Evolutionary conservation across 768 basidiomycete genomes (phyloP).

Genomic region (Agaricus sinodeliciosus): DNA sequence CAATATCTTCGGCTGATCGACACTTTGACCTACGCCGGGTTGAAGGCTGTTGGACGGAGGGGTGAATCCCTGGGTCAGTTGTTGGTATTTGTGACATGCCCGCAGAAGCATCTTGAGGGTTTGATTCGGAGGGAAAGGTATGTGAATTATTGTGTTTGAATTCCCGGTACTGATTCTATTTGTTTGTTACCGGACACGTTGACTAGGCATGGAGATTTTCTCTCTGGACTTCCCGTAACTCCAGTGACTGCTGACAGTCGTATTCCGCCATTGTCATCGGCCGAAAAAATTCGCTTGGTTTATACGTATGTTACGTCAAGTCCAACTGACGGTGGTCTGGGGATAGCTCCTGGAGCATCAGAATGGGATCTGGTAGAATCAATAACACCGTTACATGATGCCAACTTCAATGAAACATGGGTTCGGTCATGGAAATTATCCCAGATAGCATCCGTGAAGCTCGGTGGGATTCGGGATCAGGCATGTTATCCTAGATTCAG

Average conservation of each 20-base stretch:
- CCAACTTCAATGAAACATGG: slow-evolving; percentile 75
- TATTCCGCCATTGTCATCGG: slow-evolving; percentile 47
- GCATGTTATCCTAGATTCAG: slow-evolving; percentile 22
- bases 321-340: slow-evolving; percentile 74
- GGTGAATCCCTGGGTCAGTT: slow-evolving; percentile 75
- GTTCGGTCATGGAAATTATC: slow-evolving; percentile 66
- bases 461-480: slow-evolving; percentile 69
- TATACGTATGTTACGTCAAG: slow-evolving; percentile 66
- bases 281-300: slow-evolving; percentile 78
- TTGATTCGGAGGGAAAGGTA: slow-evolving; percentile 74
- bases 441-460: slow-evolving; percentile 54
- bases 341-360: slow-evolving; percentile 62
- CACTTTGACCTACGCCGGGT: slow-evolving; percentile 52
- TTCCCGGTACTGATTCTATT: background rate
- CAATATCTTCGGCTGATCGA: slow-evolving; percentile 65
- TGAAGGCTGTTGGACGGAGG: slow-evolving; percentile 66
- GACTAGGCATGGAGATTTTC: slow-evolving; percentile 65
- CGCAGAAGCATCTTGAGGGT: slow-evolving; percentile 49
- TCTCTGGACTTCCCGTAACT: slow-evolving; percentile 63
- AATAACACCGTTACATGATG: slow-evolving; percentile 81
- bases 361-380: slow-evolving; percentile 80
- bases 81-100: slow-evolving; percentile 70
- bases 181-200: background rate
- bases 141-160: slow-evolving; percentile 19
- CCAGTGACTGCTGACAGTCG: slow-evolving; percentile 39